Percentiles rank a stretch among this genome's conserved stretches.
Conservation (phyloP, 495 filamentous ascomycete species). For the Aspergillus steynii region DNA sequence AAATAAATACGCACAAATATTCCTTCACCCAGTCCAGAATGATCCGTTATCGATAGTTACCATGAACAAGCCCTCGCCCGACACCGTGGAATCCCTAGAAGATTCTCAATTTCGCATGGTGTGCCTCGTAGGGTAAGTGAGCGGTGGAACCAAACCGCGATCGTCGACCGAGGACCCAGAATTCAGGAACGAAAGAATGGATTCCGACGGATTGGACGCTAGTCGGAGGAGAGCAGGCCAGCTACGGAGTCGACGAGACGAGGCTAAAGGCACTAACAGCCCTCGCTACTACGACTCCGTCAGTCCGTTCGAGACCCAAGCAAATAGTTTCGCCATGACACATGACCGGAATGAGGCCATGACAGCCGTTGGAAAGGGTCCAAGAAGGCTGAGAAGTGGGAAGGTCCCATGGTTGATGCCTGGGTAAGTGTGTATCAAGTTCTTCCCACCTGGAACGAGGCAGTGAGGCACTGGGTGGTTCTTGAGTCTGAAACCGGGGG, state of each 20-base stretch:
- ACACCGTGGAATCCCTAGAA: background rate
- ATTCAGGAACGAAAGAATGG: background rate
- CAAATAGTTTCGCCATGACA: background rate
- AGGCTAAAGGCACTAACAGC: background rate
- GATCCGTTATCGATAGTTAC: too few relatives aligned
- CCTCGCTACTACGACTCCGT: background rate
- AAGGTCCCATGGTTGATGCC: background rate
- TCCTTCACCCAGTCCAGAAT: too few relatives aligned
- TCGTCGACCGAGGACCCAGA: background rate
- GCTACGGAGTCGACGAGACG: background rate
- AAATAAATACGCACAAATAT: too few relatives aligned
- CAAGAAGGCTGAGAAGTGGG: background rate
- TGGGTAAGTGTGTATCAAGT: too few relatives aligned
- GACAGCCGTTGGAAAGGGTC: slow-evolving; percentile 9
- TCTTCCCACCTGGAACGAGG: too few relatives aligned
- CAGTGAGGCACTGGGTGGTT: background rate
- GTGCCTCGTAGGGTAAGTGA: background rate
- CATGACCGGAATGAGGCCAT: background rate
- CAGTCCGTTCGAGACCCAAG: background rate
- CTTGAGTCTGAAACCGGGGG: background rate
- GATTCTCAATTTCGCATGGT: background rate
- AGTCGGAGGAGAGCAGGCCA: background rate
- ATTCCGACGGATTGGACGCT: background rate
- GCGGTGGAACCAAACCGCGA: background rate
- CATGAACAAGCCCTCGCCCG: background rate